Conservation (phyloP, 2,329 filamentous ascomycete genomes). For the Colletotrichum noveboracense region DNA sequence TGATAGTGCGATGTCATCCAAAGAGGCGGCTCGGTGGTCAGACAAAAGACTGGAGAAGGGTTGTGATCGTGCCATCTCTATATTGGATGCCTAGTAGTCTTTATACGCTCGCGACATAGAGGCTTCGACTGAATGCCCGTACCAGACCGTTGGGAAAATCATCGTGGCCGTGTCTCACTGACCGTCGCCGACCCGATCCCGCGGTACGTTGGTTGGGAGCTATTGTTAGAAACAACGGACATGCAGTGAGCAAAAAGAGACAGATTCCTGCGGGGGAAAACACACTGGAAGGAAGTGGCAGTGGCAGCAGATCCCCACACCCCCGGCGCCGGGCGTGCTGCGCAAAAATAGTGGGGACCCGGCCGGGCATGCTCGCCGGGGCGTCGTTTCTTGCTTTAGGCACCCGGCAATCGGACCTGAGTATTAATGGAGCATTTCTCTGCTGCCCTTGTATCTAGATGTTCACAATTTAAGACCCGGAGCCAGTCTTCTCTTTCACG, state of each 20-base stretch:
- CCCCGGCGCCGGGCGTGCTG: background rate
- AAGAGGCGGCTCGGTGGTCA: background rate
- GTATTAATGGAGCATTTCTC: background rate
- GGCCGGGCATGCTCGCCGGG: background rate
- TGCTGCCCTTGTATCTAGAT: background rate
- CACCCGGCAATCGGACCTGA: background rate
- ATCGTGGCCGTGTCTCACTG: background rate
- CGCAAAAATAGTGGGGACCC: background rate
- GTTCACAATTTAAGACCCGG: background rate
- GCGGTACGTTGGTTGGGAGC: background rate
- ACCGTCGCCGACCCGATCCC: background rate
- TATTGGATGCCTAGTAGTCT: background rate
- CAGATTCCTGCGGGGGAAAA: background rate
- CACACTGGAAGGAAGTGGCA: constrained; percentile 1
- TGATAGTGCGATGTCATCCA: background rate
- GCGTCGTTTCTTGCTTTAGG: background rate
- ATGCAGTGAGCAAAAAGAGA: background rate
- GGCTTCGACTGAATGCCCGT: background rate
- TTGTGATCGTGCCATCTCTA: background rate
- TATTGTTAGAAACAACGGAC: constrained; percentile 1
- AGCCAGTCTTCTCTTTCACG: background rate
- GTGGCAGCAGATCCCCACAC: background rate
- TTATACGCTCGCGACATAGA: background rate
- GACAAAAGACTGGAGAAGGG: background rate
- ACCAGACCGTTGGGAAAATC: background rate